A percentile compares a stretch with the other conserved stretches of the same genome.
Conservation (phyloP, 129 eudicot genomes). For the Centrapalus pauciflorus region DNA sequence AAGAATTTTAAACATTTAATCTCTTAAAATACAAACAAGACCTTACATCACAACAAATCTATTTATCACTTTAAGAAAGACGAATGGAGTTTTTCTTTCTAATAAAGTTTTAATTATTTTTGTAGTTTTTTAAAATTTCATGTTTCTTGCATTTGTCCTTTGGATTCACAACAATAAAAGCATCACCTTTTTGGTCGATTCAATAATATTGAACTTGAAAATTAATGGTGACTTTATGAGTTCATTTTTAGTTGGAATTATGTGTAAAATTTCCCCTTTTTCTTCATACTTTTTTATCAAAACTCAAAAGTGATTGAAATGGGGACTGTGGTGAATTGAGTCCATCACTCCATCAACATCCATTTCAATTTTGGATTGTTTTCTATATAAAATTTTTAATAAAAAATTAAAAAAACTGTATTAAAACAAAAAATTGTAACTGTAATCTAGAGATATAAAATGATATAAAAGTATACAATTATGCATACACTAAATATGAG, state of each 20-base stretch:
- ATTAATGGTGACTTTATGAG: background rate
- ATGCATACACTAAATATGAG: too few relatives aligned
- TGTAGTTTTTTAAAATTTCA: too few relatives aligned
- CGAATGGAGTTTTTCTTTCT: too few relatives aligned
- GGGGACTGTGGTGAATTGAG: slow-evolving; percentile 6
- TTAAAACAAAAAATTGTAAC: background rate
- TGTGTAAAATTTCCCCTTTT: slow-evolving; percentile 1
- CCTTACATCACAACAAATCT: too few relatives aligned
- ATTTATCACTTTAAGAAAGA: too few relatives aligned
- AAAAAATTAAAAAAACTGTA: background rate
- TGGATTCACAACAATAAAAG: background rate
- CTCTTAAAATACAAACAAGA: too few relatives aligned
- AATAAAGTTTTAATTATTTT: too few relatives aligned
- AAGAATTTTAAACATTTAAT: too few relatives aligned
- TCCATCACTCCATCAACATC: slow-evolving; percentile 15
- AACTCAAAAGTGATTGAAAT: slow-evolving; percentile 11
- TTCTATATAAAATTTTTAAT: background rate
- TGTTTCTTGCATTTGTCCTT: background rate
- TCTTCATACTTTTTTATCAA: slow-evolving; percentile 20
- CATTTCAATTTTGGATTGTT: slow-evolving; percentile 7
- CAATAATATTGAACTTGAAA: slow-evolving; percentile 15
- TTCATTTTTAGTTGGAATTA: slow-evolving; percentile 19
- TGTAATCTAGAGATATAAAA: too few relatives aligned
- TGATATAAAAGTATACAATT: too few relatives aligned
- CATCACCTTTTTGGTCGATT: background rate